Evolutionary conservation across 768 basidiomycete species (phyloP), one percentile per base, ranked within the genome.

Genomic region (Ramaria rubella): DNA sequence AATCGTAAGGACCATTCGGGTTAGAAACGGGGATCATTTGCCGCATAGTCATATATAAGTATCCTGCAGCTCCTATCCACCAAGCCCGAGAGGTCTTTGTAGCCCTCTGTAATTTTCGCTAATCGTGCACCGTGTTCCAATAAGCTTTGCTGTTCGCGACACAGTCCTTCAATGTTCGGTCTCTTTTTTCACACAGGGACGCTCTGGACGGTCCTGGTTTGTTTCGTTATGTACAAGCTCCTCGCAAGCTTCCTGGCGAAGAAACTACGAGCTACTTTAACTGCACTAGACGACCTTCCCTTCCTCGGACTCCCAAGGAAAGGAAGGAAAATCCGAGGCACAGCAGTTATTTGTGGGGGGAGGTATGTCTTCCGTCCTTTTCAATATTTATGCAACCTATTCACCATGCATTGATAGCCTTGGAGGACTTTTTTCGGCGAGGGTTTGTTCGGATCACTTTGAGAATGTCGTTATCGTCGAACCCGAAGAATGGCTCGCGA

Each of bases 391-490:
- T n/a, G 36, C 36, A 38, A 11, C 36, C 36, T n/a, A 11, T 11
- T 11, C 11, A n/a, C 36, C 36, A 11, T n/a, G 11, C 36, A 38
- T n/a, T n/a, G 36, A 7, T 31, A 63, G 62, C 27, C 31, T 63
- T 38, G 58, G 59, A 23, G 62, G 62, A 14, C 51, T 63, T 31
- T 33, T 62, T 8, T 40, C 62, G 0, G 62, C 62, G 1, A 27
- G 52, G 24, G 55, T 63, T 12, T 62, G 63, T 42, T 30, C 58
- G 8, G 33, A 52, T 36, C 61, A 63, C 50, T 63, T 58, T 48
- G 52, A 57, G 26, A 55, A 46, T 21, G 62, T 63, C 29, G 23
- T 62, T 23, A 45, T 63, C 19, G 24, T 63, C 33, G 62, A 63
- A 23, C 51, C 62, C 26, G 62, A 63, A 15, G 46, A 45, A 33